Base-by-base conservation (phyloP, 768 basidiomycete genomes). In the Russula brevipes region DNA sequence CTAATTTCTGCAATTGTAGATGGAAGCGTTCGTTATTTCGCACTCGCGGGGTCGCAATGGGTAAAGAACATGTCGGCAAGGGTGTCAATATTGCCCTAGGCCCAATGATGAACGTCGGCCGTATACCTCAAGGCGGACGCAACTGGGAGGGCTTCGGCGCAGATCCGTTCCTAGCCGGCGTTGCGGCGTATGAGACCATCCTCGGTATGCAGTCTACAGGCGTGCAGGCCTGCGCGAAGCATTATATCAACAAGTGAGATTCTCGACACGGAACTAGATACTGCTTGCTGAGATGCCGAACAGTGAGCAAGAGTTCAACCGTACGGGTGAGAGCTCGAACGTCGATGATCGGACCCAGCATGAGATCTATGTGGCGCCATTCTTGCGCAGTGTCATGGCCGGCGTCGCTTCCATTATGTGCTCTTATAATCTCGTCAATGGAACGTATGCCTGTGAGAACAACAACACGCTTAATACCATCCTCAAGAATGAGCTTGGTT, bases 91-190 rank as follows among this genome's bases (percentile, higher is more conserved):
- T 95, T 54, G 87, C 85, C 11, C 80, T 94, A 3, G 78, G 81
- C 31, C 82, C 91, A 0, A 89, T 90, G 87, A 94, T 91, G 85
- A 93, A 94, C 72, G 82, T 95, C 78, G 89, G 87, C 4, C 83
- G 89, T 16, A 74, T 86, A 24, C 85, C 88, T 3, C 79, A 82
- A 66, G 91, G 88, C 9, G 94, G 94, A n/a, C 79, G 94, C 33
- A 93, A 94, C 73, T 96, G 92, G 91, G 94, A 96, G 79, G 91
- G 91, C n/a, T 94, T 93, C 62, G 93, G 94, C 36, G 91, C 82
- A 11, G 94, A 97, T 72, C 94, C 94, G 0, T 96, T 85, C 76
- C 77, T 96, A 14, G 69, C 82, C 19, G 93, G 94, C 16, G 91
- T 91, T 70, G 77, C 80, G 1, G 82, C 86, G 3, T 87, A 84